phyloP scores from a whole-genome alignment of 108 stramenopile genomes.

The Craspedostauros australis region DNA sequence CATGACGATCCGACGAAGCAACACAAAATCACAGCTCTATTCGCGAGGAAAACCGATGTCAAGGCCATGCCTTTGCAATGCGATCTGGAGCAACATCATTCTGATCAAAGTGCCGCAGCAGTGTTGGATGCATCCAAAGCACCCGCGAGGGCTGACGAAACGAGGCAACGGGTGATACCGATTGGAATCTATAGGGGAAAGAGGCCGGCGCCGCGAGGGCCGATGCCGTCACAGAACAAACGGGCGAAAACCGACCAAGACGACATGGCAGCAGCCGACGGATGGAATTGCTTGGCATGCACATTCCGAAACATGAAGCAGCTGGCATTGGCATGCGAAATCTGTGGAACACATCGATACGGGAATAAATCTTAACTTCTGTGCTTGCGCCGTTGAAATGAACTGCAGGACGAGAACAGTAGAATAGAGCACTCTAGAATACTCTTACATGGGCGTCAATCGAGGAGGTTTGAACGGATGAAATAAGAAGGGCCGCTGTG shows the following conservation, averaged over 20 bases:
- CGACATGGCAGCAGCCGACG: not conserved
- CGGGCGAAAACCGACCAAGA: not conserved
- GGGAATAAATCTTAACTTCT: too few relatives aligned
- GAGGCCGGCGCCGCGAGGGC: not conserved
- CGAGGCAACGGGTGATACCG: not conserved
- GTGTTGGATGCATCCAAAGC: not conserved
- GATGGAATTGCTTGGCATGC: constrained; percentile 49
- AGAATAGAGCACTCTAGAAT: too few relatives aligned
- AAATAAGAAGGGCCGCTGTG: too few relatives aligned
- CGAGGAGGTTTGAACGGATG: too few relatives aligned
- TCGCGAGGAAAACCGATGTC: not conserved
- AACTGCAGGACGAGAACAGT: too few relatives aligned
- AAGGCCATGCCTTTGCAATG: not conserved
- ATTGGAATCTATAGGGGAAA: not conserved
- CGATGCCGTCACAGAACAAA: constrained; percentile 5
- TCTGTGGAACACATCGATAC: constrained; percentile 39
- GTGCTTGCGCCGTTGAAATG: too few relatives aligned
- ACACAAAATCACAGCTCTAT: not conserved
- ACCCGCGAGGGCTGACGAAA: not conserved
- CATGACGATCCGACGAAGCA: constrained; percentile 14
- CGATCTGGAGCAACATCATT: not conserved
- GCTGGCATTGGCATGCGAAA: constrained; percentile 35
- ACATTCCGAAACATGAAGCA: constrained; percentile 63
- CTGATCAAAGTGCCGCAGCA: not conserved
- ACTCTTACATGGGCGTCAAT: too few relatives aligned